These are phyloP conservation scores for Mycosphaerella arachidis DNA, from an alignment of 2,329 filamentous ascomycete species.

Conservation along the genomic window DNA sequence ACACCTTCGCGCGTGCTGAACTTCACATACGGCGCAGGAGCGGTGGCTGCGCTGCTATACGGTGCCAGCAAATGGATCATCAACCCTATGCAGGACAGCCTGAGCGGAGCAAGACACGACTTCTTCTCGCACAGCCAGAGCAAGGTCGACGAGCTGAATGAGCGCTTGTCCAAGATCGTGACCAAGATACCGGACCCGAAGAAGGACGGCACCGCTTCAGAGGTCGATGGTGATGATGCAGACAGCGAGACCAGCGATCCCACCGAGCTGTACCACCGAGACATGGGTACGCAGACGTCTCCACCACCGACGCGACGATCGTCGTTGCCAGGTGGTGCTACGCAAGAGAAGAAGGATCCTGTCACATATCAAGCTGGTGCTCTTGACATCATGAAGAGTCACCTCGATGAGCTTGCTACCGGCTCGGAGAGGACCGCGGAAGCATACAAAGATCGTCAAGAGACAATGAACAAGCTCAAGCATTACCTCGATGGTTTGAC, in stretches of 20 bases:
- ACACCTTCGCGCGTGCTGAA: constrained; percentile 54
- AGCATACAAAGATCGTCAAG: constrained; percentile 50
- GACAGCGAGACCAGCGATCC: constrained; percentile 57
- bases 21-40: constrained; percentile 54
- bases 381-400: constrained; percentile 49
- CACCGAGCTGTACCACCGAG: constrained; percentile 74
- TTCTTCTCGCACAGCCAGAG: constrained; percentile 49
- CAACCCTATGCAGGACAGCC: constrained; percentile 53
- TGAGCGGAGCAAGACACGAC: constrained; percentile 55
- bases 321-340: constrained; percentile 21
- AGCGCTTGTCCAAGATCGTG: constrained; percentile 42
- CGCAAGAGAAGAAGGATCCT: constrained; percentile 21
- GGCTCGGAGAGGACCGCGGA: constrained; percentile 50
- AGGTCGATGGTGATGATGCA: constrained; percentile 42
- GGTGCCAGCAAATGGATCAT: constrained; percentile 66
- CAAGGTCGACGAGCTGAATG: constrained; percentile 54
- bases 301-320: constrained; percentile 43
- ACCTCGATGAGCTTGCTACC: constrained; percentile 47
- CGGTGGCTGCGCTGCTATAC: constrained; percentile 58
- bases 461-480: constrained; percentile 50
- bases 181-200: constrained; percentile 24
- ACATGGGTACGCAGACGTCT: constrained; percentile 74
- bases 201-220: constrained; percentile 24
- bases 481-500: constrained; percentile 62
- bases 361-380: constrained; percentile 24